Evolutionary conservation across 208 protist genomes (phyloP), one percentile per base, ranked within the genome.

Genomic region (Acanthamoeba culbertsoni): DNA sequence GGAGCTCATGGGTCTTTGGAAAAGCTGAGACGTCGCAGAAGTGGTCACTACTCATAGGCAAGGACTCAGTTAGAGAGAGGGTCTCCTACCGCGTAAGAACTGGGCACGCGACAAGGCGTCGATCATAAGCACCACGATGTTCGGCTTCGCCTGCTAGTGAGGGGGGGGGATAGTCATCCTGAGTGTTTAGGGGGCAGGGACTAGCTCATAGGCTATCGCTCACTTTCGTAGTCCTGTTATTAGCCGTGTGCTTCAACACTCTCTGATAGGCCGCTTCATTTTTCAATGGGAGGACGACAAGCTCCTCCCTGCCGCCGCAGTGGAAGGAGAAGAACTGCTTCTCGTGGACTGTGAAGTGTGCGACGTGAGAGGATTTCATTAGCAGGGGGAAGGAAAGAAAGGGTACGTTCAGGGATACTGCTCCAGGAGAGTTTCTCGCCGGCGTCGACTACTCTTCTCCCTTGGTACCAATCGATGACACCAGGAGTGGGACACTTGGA

Each of bases 121-220:
- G 68, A 79, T 79, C 68, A 79, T 79, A 33, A 79, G 42, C 37
- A 79, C 68, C 10, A 79, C 68, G 23, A 79, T 40, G 42, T 79
- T 79, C 0, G 33, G 42, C 40, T 79, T 12, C 1, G 4, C 31
- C 2, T 43, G n/a, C 2, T 33, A 5, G 0, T 18, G 28, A 12
- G 12, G 12, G 55, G 31, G 6, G 0, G 33, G 35, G 5, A 35
- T 23, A 51, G 5, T 16, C 23, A 75, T 37, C 12, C 5, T 75
- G 63, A 75, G 20, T 2, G 14, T 43, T 5, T 0, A 35, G 63
- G 0, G 63, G 35, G 55, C 12, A 28, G 20, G 10, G 7, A 20
- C 8, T 18, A 20, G 23, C 23, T n/a, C 55, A 33, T 62, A 26
- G 7, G 53, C 53, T 14, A 18, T 2, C 23, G 20, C 23, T 62